Percentiles rank a stretch among this genome's conserved stretches.
These are phyloP conservation scores for Teunomyces atbi DNA, from an alignment of 805 yeast genomes.

Conservation along the genomic window DNA sequence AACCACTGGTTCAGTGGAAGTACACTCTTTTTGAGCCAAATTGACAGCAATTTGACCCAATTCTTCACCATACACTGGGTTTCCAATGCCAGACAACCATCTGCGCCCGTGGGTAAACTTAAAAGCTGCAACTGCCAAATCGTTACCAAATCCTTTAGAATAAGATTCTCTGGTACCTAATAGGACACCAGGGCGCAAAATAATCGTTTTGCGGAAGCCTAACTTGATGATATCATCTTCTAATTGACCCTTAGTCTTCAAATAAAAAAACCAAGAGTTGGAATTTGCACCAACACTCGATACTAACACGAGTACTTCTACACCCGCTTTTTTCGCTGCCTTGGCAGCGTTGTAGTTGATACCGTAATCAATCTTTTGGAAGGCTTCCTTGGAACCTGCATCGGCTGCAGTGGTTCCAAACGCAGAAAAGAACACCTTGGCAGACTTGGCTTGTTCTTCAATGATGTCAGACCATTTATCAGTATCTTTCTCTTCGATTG, in stretches of 20 bases:
- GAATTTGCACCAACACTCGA: conserved; percentile 65
- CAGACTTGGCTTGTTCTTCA: conserved; percentile 25
- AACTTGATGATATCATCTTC: conserved; percentile 66
- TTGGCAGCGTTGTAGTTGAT: conserved; percentile 66
- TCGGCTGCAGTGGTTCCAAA: conserved; percentile 73
- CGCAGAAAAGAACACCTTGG: conserved; percentile 55
- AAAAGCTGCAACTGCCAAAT: conserved; percentile 30
- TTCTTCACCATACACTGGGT: conserved; percentile 62
- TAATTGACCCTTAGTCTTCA: conserved; percentile 69
- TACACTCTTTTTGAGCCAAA: conserved; percentile 6
- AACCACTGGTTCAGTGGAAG: conserved; percentile 18
- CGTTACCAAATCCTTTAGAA: conserved; percentile 38
- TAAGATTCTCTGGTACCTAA: conserved; percentile 56
- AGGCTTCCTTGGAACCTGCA: conserved; percentile 74
- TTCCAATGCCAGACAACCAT: conserved; percentile 7
- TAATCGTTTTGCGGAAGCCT: conserved; percentile 67
- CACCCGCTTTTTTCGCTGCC: conserved; percentile 70
- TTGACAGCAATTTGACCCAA: conserved; percentile 57
- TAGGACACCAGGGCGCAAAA: conserved; percentile 74
- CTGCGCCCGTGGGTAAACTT: conserved; percentile 15
- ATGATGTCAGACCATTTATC: conserved; percentile 50
- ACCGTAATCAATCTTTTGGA: conserved; percentile 71
- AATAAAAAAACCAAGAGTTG: conserved; percentile 57
- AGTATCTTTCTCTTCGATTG: conserved; percentile 46
- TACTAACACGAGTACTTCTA: conserved; percentile 64